phyloP scores from a whole-genome alignment of 495 filamentous ascomycete species.

The Podospora australis region DNA sequence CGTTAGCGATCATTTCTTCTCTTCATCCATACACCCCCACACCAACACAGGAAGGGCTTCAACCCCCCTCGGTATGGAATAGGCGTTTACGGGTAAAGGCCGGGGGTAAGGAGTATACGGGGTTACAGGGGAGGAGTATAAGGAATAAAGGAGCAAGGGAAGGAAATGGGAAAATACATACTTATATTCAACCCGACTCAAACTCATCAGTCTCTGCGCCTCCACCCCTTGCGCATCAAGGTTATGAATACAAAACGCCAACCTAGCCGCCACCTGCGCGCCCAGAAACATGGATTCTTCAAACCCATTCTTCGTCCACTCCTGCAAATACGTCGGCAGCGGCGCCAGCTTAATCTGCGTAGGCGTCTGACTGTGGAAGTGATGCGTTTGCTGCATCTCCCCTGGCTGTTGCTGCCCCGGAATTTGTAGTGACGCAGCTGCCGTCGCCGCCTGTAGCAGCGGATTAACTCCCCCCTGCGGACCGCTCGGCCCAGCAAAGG shows the following conservation, averaged over 20 bases:
- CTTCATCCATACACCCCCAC: too few relatives aligned
- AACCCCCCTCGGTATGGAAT: too few relatives aligned
- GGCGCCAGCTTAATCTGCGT: slow-evolving; percentile 73
- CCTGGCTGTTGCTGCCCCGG: slow-evolving; percentile 34
- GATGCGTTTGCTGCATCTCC: slow-evolving; percentile 41
- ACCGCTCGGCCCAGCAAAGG: slow-evolving; percentile 52
- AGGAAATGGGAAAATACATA: slow-evolving; percentile 23
- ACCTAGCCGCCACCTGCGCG: slow-evolving; percentile 68
- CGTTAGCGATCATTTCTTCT: neutral
- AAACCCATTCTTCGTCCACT: slow-evolving; percentile 82
- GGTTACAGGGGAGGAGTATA: too few relatives aligned
- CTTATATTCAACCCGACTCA: slow-evolving; percentile 45
- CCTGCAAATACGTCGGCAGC: slow-evolving; percentile 81
- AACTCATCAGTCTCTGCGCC: slow-evolving; percentile 36
- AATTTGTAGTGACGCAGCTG: slow-evolving; percentile 51
- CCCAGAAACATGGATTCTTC: slow-evolving; percentile 78
- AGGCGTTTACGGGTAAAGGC: too few relatives aligned
- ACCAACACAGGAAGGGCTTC: too few relatives aligned
- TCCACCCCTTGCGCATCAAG: slow-evolving; percentile 35
- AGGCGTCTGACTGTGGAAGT: slow-evolving; percentile 84
- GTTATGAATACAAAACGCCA: slow-evolving; percentile 56
- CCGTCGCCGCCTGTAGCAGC: slow-evolving; percentile 87
- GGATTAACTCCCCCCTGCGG: slow-evolving; percentile 69
- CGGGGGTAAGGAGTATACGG: too few relatives aligned
- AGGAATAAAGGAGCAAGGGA: too few relatives aligned